Conservation (phyloP, 352 stramenopile species). For the Pythium brachiatum region DNA sequence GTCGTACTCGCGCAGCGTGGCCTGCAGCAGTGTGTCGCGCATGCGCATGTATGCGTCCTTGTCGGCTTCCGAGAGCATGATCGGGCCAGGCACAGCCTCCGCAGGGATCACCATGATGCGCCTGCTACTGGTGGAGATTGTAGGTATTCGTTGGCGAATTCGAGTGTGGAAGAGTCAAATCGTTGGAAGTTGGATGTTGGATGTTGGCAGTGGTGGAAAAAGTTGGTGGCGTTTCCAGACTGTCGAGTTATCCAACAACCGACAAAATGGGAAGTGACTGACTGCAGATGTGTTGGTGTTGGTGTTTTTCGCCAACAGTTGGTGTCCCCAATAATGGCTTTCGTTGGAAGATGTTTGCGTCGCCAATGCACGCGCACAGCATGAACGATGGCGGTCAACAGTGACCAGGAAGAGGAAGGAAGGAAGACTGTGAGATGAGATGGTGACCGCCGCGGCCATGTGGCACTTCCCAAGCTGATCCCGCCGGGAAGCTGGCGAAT, state of each 20-base stretch:
- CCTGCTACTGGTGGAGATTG: neutral
- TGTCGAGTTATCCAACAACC: no score
- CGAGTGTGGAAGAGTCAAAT: neutral
- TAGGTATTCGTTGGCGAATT: constrained; percentile 1
- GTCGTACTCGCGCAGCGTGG: constrained; percentile 20
- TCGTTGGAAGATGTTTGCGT: constrained; percentile 1
- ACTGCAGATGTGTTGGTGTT: no score
- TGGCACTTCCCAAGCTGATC: neutral
- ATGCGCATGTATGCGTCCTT: constrained; percentile 11
- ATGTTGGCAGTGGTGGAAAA: no score
- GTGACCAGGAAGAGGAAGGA: neutral
- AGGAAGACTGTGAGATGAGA: neutral
- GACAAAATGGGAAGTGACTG: no score
- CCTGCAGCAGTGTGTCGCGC: constrained; percentile 13
- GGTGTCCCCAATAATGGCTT: neutral
- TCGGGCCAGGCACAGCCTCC: constrained; percentile 1
- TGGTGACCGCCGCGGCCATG: neutral
- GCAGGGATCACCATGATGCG: constrained; percentile 1
- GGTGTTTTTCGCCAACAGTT: neutral
- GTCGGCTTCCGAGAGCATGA: constrained; percentile 8
- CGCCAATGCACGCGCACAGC: neutral
- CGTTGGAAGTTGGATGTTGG: neutral
- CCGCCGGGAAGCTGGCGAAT: neutral
- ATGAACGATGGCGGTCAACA: neutral
- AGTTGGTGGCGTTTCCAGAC: no score